Evolutionary conservation across 2,329 filamentous ascomycete genomes (phyloP).

Genomic region (Exophiala dermatitidis): DNA sequence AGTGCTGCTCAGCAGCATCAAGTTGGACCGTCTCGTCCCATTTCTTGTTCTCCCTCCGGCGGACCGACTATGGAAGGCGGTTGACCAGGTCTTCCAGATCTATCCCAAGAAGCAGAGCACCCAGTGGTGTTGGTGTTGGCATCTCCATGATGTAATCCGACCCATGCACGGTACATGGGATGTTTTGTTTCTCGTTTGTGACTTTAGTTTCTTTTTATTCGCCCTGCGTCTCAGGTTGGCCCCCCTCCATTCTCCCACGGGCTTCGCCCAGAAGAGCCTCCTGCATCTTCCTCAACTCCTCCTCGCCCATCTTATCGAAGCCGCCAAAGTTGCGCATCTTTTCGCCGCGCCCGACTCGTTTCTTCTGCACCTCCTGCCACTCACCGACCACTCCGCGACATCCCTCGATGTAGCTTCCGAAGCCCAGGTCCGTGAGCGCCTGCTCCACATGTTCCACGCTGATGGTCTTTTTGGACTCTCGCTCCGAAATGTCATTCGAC

Average conservation of each 20-base stretch:
- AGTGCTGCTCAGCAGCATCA: no score
- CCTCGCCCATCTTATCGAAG: constrained; percentile 82
- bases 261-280: constrained; percentile 85
- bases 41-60: no score
- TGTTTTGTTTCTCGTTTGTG: no score
- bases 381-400: constrained; percentile 80
- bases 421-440: constrained; percentile 85
- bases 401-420: constrained; percentile 82
- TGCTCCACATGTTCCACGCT: constrained; percentile 96
- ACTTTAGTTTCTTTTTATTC: not conserved
- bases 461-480: constrained; percentile 98
- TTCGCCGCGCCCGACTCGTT: constrained; percentile 54
- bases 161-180: no score
- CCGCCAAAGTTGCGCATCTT: constrained; percentile 98
- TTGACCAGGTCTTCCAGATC: no score
- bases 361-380: constrained; percentile 90
- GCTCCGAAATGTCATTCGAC: constrained; percentile 97
- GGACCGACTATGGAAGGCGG: no score
- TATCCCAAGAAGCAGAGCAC: no score
- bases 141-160: no score
- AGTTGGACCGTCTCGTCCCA: no score
- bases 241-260: constrained; percentile 49
- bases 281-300: constrained; percentile 81
- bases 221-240: constrained; percentile 2
- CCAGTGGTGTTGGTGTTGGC: no score